Conservation (phyloP, 768 basidiomycete genomes). For the Termitomyces sp. region DNA sequence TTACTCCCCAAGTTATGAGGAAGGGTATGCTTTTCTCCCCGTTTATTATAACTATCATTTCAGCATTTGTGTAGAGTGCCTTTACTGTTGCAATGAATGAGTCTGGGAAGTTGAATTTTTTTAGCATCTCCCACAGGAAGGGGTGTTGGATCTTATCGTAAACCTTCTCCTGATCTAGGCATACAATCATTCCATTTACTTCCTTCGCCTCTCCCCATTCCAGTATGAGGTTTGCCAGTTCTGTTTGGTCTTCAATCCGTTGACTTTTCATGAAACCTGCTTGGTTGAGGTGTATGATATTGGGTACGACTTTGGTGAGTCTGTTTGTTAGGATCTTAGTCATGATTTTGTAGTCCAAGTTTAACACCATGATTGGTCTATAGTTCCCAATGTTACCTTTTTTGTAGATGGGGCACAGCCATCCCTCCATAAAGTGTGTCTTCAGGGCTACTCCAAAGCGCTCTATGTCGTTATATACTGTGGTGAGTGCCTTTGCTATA, state of each 20-base stretch:
- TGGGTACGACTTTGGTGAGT: background rate
- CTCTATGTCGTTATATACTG: constrained; percentile 6
- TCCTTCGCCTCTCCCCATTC: background rate
- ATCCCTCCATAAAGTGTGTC: constrained; percentile 1
- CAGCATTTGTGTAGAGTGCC: background rate
- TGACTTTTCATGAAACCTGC: constrained; percentile 2
- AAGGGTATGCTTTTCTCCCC: constrained; percentile 1
- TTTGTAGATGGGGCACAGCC: constrained; percentile 8
- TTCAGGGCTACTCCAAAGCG: no score
- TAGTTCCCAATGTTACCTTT: constrained; percentile 3
- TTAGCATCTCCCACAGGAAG: constrained; percentile 1
- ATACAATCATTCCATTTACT: background rate
- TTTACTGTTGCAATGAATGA: constrained; percentile 12
- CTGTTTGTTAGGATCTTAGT: background rate
- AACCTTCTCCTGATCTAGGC: background rate
- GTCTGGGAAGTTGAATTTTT: constrained; percentile 10
- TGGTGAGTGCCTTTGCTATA: constrained; percentile 13
- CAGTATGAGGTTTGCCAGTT: background rate
- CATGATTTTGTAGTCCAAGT: constrained; percentile 6
- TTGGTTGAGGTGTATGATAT: background rate
- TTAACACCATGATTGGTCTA: constrained; percentile 1
- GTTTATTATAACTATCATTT: background rate
- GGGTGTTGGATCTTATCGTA: background rate
- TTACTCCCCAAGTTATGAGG: constrained; percentile 3
- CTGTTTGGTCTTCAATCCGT: background rate